Conservation (phyloP, 352 stramenopile genomes). For the Globisporangium barbulae region DNA sequence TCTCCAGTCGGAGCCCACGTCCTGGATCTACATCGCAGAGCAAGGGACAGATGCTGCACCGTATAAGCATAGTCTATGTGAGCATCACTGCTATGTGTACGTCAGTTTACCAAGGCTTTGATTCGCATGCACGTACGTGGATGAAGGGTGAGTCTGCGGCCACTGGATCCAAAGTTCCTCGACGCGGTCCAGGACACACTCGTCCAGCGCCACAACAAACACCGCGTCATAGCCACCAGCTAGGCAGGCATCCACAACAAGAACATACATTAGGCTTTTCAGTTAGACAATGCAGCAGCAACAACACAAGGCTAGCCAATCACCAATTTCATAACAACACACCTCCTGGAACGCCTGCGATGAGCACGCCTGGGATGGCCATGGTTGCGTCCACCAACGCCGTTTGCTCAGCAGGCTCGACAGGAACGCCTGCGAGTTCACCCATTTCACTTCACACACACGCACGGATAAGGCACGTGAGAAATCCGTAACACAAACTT, state of each 20-base stretch:
- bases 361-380: slow-evolving; percentile 90
- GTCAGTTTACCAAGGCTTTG: background rate
- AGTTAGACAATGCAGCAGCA: background rate
- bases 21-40: slow-evolving; percentile 42
- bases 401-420: slow-evolving; percentile 93
- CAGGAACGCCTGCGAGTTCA: slow-evolving; percentile 81
- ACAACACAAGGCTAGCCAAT: background rate
- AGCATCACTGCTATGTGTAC: background rate
- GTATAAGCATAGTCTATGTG: background rate
- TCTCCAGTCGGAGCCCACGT: slow-evolving; percentile 8
- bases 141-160: slow-evolving; percentile 38
- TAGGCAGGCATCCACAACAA: slow-evolving; percentile 14
- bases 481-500: background rate
- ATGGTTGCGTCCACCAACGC: slow-evolving; percentile 92
- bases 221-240: slow-evolving; percentile 96
- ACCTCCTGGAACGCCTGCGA: slow-evolving; percentile 92
- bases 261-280: background rate
- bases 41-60: slow-evolving; percentile 60
- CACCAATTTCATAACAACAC: background rate
- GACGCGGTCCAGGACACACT: slow-evolving; percentile 44
- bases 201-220: slow-evolving; percentile 87
- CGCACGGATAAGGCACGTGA: background rate
- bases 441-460: slow-evolving; percentile 80
- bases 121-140: slow-evolving; percentile 32
- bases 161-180: slow-evolving; percentile 77